Conservation (phyloP, 768 basidiomycete genomes). For the Russula virescens region DNA sequence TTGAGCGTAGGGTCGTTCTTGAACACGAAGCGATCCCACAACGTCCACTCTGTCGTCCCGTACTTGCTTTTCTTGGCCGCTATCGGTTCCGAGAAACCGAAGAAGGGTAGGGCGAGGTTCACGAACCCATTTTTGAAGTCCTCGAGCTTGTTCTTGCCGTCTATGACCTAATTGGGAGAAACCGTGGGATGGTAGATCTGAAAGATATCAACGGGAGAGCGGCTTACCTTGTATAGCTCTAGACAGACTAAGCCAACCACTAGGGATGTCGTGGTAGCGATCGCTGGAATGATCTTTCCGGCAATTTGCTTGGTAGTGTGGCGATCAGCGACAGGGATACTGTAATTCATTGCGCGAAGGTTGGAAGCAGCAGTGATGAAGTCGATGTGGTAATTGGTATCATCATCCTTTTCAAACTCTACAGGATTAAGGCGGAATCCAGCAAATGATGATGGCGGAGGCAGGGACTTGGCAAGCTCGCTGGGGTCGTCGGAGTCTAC, state of each 20-base stretch:
- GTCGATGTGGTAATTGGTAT: constrained; percentile 96
- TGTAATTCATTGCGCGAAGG: constrained; percentile 93
- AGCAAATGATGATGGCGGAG: constrained; percentile 83
- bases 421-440: constrained; percentile 95
- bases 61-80: constrained; percentile 87
- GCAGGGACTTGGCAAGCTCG: constrained; percentile 62
- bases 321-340: constrained; percentile 76
- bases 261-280: constrained; percentile 95
- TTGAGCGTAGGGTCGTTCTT: constrained; percentile 81
- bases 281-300: constrained; percentile 98
- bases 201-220: background rate
- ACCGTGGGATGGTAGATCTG: background rate
- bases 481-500: constrained; percentile 36
- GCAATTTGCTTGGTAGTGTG: constrained; percentile 97
- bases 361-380: constrained; percentile 98
- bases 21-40: constrained; percentile 98
- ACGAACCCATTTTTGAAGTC: constrained; percentile 98
- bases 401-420: constrained; percentile 99
- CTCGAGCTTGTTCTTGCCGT: constrained; percentile 89
- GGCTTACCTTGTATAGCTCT: constrained; percentile 87
- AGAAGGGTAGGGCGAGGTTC: constrained; percentile 96
- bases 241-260: constrained; percentile 94
- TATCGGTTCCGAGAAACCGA: constrained; percentile 97
- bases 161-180: constrained; percentile 65
- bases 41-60: constrained; percentile 84